These are phyloP conservation scores for Fomitopsis schrenkii DNA, from an alignment of 1,284 basidiomycete genomes.

Conservation along the genomic window DNA sequence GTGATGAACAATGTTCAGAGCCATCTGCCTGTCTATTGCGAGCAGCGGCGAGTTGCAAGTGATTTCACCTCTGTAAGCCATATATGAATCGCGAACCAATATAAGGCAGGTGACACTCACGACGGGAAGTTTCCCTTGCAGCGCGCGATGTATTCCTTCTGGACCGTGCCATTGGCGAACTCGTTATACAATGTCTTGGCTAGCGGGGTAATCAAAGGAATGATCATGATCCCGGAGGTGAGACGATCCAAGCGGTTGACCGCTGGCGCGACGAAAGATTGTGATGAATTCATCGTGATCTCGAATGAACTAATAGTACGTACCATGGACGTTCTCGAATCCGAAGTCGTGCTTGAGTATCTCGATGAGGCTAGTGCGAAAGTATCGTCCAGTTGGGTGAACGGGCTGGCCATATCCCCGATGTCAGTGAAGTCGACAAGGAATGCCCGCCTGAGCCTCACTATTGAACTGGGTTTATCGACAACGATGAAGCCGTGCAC, in stretches of 20 bases:
- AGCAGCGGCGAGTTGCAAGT: constrained; percentile 86
- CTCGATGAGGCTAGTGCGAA: constrained; percentile 83
- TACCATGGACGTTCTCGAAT: constrained; percentile 80
- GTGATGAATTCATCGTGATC: not conserved
- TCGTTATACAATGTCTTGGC: constrained; percentile 76
- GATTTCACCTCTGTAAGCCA: constrained; percentile 66
- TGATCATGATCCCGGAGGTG: constrained; percentile 95
- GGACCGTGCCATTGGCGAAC: constrained; percentile 77
- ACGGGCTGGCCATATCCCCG: constrained; percentile 56
- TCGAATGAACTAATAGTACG: constrained; percentile 26
- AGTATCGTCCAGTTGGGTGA: constrained; percentile 87
- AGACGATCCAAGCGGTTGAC: constrained; percentile 93
- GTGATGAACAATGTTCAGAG: constrained; percentile 91
- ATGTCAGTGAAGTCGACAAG: too few relatives aligned
- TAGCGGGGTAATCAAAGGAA: constrained; percentile 73
- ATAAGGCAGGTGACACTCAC: constrained; percentile 40
- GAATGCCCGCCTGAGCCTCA: constrained; percentile 33
- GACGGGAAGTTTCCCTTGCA: constrained; percentile 81
- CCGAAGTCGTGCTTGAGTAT: constrained; percentile 86
- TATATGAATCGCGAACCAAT: not conserved
- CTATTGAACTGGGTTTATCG: constrained; percentile 92
- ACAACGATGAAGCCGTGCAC: constrained; percentile 87
- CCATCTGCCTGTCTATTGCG: constrained; percentile 94
- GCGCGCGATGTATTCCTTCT: constrained; percentile 90
- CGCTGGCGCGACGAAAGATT: constrained; percentile 43